These are phyloP conservation scores for Leccinum rimulosum DNA, from an alignment of 768 basidiomycete genomes.

Conservation along the genomic window DNA sequence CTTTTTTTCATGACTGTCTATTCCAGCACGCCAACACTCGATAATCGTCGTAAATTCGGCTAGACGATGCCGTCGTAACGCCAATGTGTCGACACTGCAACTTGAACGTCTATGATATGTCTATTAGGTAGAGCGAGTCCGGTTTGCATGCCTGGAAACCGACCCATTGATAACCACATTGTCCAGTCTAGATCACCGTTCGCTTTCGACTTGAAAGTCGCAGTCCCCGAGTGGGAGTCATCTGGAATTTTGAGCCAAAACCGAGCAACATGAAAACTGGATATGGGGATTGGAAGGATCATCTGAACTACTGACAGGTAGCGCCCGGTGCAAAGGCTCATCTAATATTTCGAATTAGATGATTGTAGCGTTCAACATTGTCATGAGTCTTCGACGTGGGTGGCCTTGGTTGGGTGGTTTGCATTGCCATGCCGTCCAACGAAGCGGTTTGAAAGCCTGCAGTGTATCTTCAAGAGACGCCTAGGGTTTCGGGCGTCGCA, in stretches of 20 bases:
- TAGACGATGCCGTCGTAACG: not conserved
- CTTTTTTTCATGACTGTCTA: too few species aligned
- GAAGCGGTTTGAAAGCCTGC: too few species aligned
- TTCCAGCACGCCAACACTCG: not conserved
- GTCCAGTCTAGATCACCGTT: not conserved
- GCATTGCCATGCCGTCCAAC: not conserved
- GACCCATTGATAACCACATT: slow-evolving; percentile 2
- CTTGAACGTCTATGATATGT: not conserved
- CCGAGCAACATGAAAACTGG: not conserved
- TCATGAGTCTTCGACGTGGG: too few species aligned
- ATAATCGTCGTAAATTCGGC: not conserved
- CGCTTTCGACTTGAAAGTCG: not conserved
- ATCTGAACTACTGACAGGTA: too few species aligned
- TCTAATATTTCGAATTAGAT: too few species aligned
- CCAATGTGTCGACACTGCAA: not conserved
- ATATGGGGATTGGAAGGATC: too few species aligned
- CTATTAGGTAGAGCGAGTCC: slow-evolving; percentile 8
- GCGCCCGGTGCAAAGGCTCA: too few species aligned
- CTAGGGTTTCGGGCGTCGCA: too few species aligned
- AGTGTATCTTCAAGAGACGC: too few species aligned
- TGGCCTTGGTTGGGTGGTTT: too few species aligned
- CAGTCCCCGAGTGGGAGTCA: not conserved
- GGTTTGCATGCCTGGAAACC: not conserved
- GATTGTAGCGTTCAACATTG: too few species aligned
- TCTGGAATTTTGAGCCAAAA: not conserved